Percentiles rank a stretch among this genome's conserved stretches.
Evolutionary conservation across 2,329 filamentous ascomycete genomes (phyloP).

Genomic region (Sporothrix luriei): DNA sequence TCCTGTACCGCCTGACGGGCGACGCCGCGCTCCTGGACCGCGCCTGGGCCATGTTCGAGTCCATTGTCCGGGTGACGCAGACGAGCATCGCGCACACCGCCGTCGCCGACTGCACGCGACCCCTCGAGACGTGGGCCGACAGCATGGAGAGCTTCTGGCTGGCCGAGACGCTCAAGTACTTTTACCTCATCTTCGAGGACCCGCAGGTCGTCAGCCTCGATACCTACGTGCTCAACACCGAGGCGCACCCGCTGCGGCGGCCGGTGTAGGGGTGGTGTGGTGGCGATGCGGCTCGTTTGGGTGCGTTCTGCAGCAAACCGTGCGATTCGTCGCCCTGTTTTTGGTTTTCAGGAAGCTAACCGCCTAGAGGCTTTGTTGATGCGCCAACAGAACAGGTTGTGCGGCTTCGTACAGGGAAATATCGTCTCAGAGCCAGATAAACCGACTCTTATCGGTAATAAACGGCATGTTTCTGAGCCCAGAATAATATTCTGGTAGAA

Average conservation of each 20-base stretch:
- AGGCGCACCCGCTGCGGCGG: conserved; percentile 56
- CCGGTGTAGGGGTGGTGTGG: conserved; percentile 1
- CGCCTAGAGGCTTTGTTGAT: too few species aligned
- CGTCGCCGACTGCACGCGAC: conserved; percentile 54
- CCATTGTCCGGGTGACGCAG: conserved; percentile 58
- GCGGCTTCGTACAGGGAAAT: too few species aligned
- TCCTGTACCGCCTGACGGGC: conserved; percentile 74
- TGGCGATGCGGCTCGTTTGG: too few species aligned
- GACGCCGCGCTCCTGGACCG: conserved; percentile 65
- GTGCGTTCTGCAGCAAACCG: too few species aligned
- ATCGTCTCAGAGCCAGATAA: too few species aligned
- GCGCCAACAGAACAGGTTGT: too few species aligned
- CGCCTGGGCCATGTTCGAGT: conserved; percentile 74
- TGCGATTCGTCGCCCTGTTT: too few species aligned
- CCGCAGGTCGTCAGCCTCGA: conserved; percentile 62
- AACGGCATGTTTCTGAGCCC: too few species aligned
- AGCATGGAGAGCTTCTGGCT: conserved; percentile 78
- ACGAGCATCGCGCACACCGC: conserved; percentile 55
- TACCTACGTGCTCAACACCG: conserved; percentile 63
- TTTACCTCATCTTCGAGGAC: conserved; percentile 64
- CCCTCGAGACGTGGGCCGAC: conserved; percentile 51
- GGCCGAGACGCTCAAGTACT: conserved; percentile 69
- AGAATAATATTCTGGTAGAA: too few species aligned
- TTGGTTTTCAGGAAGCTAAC: too few species aligned
- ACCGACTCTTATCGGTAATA: too few species aligned